Evolutionary conservation across 2,329 filamentous ascomycete genomes (phyloP).

Genomic region (Colletotrichum tabaci): DNA sequence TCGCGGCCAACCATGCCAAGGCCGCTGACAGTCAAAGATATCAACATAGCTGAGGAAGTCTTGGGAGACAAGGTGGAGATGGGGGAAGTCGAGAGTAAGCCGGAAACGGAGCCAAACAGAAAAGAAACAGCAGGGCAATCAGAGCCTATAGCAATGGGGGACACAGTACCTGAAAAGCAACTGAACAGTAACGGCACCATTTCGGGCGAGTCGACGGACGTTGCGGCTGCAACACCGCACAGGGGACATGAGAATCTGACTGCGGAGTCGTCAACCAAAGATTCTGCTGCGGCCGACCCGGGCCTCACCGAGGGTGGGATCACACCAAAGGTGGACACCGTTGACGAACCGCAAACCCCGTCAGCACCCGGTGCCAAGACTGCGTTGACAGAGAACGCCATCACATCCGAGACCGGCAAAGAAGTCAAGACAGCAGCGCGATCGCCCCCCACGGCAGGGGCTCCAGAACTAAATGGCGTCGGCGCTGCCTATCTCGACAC

Average conservation of each 20-base stretch:
- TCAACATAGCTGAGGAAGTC: not conserved
- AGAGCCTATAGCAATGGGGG: constrained; percentile 38
- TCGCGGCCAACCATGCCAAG: constrained; percentile 13
- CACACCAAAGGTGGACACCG: not conserved
- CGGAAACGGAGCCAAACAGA: not conserved
- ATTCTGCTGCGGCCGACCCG: constrained; percentile 1
- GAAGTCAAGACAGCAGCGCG: not conserved
- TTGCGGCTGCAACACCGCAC: constrained; percentile 13
- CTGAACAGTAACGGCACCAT: constrained; percentile 27
- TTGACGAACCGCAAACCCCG: not conserved
- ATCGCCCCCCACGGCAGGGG: constrained; percentile 11
- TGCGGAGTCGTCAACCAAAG: not conserved
- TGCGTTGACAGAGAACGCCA: not conserved
- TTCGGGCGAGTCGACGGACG: constrained; percentile 13
- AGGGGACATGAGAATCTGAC: not conserved
- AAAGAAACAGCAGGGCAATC: constrained; percentile 32
- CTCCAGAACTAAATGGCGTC: constrained; percentile 46
- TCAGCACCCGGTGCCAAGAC: not conserved
- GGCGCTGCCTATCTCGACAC: constrained; percentile 45
- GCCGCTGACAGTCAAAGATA: constrained; percentile 27
- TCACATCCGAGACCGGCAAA: not conserved
- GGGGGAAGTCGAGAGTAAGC: not conserved
- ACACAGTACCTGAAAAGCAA: constrained; percentile 42
- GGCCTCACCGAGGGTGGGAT: not conserved
- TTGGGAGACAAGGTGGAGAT: not conserved